phyloP scores from a whole-genome alignment of 176 grass and related monocot species.

The Alloteropsis semialata region DNA sequence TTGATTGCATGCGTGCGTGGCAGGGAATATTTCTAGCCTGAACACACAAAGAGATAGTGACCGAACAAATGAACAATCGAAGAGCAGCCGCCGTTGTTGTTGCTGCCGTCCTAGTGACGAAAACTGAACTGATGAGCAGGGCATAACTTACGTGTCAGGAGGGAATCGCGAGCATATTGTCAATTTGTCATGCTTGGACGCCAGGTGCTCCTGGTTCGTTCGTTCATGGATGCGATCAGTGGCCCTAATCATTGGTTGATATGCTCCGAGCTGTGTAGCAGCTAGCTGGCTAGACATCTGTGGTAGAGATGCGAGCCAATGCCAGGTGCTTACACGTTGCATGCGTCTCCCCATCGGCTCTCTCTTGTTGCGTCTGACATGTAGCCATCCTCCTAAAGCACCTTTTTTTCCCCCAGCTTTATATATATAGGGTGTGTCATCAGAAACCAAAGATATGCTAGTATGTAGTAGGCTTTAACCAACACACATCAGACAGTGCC shows the following conservation, averaged over 20 bases:
- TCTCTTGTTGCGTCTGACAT: slow-evolving; percentile 6
- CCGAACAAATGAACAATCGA: neutral
- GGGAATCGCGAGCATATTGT: neutral
- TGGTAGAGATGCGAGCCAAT: neutral
- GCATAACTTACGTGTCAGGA: neutral
- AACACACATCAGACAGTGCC: neutral
- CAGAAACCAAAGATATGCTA: neutral
- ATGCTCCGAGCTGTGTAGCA: neutral
- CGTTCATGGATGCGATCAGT: neutral
- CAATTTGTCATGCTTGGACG: slow-evolving; percentile 10
- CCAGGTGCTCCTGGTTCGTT: neutral
- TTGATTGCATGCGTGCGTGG: neutral
- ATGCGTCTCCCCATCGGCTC: neutral
- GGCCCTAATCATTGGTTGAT: slow-evolving; percentile 10
- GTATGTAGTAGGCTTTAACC: neutral
- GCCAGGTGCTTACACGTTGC: slow-evolving; percentile 24
- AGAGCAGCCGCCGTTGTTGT: neutral
- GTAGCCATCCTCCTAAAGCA: slow-evolving; percentile 27
- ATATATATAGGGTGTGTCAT: neutral
- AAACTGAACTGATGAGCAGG: neutral
- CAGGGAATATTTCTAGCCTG: neutral
- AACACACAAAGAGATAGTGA: neutral
- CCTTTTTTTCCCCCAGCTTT: neutral
- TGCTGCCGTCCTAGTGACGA: slow-evolving; percentile 15
- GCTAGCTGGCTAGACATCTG: neutral